phyloP scores from a whole-genome alignment of 768 basidiomycete species.

The Jaapia argillacea region DNA sequence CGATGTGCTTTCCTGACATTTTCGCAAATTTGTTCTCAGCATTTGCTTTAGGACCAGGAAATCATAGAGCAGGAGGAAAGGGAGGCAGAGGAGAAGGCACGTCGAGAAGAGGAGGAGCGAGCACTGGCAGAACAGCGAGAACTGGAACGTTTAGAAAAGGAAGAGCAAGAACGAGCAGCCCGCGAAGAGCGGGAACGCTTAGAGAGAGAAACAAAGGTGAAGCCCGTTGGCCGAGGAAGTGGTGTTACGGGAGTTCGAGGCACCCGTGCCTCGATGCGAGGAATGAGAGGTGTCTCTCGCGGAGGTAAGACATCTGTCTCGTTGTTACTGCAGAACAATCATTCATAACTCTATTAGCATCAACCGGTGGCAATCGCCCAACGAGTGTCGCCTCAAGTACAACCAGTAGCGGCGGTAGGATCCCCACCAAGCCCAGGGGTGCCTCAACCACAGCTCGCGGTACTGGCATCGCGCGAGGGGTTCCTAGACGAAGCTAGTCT shows the following conservation, averaged over 20 bases:
- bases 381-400: no score
- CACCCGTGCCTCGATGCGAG: conserved; percentile 55
- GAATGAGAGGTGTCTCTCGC: conserved; percentile 22
- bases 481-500: no score
- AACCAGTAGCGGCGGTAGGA: no score
- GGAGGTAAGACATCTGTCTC: no score
- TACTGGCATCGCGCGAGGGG: no score
- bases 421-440: no score
- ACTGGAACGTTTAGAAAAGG: conserved; percentile 38
- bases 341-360: no score
- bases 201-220: conserved; percentile 34
- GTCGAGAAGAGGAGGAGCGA: conserved; percentile 25
- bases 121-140: conserved; percentile 21
- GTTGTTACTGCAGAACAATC: no score
- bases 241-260: conserved; percentile 65
- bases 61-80: conserved; percentile 33
- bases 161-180: conserved; percentile 35
- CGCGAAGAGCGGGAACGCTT: conserved; percentile 28
- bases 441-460: no score
- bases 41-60: conserved; percentile 46
- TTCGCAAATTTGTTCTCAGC: neutral
- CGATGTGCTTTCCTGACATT: conserved; percentile 15
- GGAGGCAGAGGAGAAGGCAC: conserved; percentile 27
- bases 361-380: no score
- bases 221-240: conserved; percentile 25